Conservation (phyloP, 768 basidiomycete genomes). For the Podaxis carcinomalis region DNA sequence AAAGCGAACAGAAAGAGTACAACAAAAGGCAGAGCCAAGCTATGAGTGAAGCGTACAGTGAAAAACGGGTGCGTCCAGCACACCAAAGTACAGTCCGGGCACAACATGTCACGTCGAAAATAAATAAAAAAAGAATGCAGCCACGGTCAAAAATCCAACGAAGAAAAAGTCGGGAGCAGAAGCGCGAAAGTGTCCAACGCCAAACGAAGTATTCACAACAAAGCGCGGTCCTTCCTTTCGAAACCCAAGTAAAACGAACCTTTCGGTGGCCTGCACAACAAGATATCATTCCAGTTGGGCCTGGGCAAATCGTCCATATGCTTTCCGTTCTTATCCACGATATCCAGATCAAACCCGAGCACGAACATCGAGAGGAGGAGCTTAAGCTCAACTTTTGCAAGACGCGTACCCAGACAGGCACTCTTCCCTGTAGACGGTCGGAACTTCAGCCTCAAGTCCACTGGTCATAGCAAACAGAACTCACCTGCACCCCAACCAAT, state of each 20-base stretch:
- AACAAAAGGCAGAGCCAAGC: not conserved
- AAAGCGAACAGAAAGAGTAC: not conserved
- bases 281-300: slow-evolving; percentile 78
- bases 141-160: not conserved
- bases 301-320: slow-evolving; percentile 40
- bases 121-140: not conserved
- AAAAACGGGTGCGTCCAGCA: not conserved
- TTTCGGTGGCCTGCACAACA: slow-evolving; percentile 58
- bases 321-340: slow-evolving; percentile 52
- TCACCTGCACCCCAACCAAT: slow-evolving; percentile 80
- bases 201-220: slow-evolving; percentile 23
- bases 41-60: not conserved
- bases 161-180: not conserved
- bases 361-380: slow-evolving; percentile 65
- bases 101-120: not conserved
- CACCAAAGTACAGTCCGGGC: not conserved
- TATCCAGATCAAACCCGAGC: slow-evolving; percentile 54
- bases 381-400: slow-evolving; percentile 73
- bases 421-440: slow-evolving; percentile 50
- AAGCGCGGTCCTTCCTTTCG: slow-evolving; percentile 27
- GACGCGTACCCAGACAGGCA: slow-evolving; percentile 66
- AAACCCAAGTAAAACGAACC: slow-evolving; percentile 54
- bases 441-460: slow-evolving; percentile 11
- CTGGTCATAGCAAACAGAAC: slow-evolving; percentile 20
- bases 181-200: not conserved